Evolutionary conservation across 2,329 filamentous ascomycete genomes (phyloP).

Genomic region (Ophiostoma pallidulum): DNA sequence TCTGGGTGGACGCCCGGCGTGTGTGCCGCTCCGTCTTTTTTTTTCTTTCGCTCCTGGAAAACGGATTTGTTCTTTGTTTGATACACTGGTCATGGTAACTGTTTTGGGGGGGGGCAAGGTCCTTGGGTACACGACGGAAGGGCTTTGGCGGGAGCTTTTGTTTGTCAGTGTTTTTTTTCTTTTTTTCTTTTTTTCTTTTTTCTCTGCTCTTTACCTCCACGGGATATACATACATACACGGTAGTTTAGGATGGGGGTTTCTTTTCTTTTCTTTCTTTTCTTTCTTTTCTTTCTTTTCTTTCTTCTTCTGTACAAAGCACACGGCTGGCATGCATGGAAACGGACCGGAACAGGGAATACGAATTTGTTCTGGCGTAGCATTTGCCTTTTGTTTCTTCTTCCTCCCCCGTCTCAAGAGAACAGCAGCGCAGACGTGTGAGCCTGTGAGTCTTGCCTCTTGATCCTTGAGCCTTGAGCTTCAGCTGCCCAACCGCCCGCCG

Average conservation of each 20-base stretch:
- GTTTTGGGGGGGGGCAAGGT: too few species aligned
- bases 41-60: background rate
- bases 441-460: too few species aligned
- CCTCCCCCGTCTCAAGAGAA: too few species aligned
- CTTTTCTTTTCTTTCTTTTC: background rate
- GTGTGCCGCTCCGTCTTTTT: background rate
- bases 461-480: too few species aligned
- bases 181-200: background rate
- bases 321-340: slow-evolving; percentile 2
- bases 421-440: too few species aligned
- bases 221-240: too few species aligned
- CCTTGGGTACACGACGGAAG: slow-evolving; percentile 7
- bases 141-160: background rate
- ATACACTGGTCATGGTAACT: too few species aligned
- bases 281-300: too few species aligned
- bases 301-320: too few species aligned
- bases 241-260: background rate
- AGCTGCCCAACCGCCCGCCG: too few species aligned
- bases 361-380: slow-evolving; percentile 1
- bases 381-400: background rate
- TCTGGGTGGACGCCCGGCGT: too few species aligned
- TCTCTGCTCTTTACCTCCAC: too few species aligned
- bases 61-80: background rate
- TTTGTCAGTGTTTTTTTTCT: background rate
- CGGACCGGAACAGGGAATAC: slow-evolving; percentile 4